Base-by-base conservation (phyloP, 805 yeast species). In the Nadsonia fulvescens region DNA sequence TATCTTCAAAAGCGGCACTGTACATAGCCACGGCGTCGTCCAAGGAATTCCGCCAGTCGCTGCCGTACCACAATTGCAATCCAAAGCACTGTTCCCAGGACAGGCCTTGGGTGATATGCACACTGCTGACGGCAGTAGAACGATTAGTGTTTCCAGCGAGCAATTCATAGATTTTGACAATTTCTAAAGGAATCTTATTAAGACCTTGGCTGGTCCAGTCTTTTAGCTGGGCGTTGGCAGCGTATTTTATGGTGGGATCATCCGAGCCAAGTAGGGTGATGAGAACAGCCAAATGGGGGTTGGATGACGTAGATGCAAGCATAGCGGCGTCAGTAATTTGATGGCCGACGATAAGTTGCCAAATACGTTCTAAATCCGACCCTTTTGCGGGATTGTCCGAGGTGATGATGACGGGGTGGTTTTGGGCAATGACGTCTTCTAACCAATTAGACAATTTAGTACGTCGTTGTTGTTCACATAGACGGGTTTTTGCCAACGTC, bases 241-340 rank as follows among this genome's bases (percentile, higher is more conserved):
- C 54, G 1, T 39, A 40, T 25, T 57, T 56, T 3, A 75, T 71
- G 2, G 59, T 56, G 1, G 58, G 58, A 36, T 72, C 76, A 37
- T 74, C 72, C 1, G 89, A 70, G 18, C 77, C 92, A 5, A 74
- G 44, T 20, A 76, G 50, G 0, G 93, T 61, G 8, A 83, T 46
- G 15, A 79, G 40, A 1, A 66, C 66, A 0, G 93, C 68, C 13
- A 86, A 47, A 44, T 82, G 93, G 5, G 62, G 49, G 39, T 76
- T 76, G 5, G 60, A 58, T 1, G 73, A 47, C n/a, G 58, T 51
- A 2, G 69, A 47, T 1, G 94, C 83, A 3, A 53, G 32, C 17
- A 56, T 54, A 4, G 71, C 55, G 1, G 95, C 95, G 14, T 55
- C 54, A 6, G 58, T 51, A 14, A 79, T 40, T 30, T 71, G 65